Conservation (phyloP, 257 asterid genomes). For the Lycium barbarum region DNA sequence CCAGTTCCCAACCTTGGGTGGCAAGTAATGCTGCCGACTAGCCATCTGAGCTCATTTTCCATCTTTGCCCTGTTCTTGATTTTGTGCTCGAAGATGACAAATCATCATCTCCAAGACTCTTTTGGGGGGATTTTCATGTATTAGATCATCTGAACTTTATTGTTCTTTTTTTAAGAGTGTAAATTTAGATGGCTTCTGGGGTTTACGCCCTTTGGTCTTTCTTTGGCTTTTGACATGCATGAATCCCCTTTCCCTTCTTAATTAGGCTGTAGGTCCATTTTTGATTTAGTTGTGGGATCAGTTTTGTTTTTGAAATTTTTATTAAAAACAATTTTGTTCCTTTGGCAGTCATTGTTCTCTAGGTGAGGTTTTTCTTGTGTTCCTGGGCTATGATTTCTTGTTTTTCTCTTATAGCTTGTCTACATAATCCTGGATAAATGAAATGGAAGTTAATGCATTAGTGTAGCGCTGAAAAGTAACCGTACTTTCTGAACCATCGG, state of each 20-base stretch:
- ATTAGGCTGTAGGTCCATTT: constrained; percentile 28
- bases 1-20: constrained; percentile 51
- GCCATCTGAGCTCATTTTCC: constrained; percentile 26
- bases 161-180: constrained; percentile 40
- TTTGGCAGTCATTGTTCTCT: neutral
- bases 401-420: neutral
- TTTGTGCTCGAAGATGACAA: constrained; percentile 11
- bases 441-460: neutral
- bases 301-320: constrained; percentile 45
- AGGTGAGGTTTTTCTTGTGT: neutral
- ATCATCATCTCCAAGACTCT: neutral
- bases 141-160: constrained; percentile 26
- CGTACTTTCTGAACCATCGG: neutral
- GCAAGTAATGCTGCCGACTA: constrained; percentile 34
- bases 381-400: neutral
- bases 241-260: constrained; percentile 26
- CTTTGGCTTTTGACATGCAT: constrained; percentile 33
- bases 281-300: constrained; percentile 41
- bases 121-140: constrained; percentile 23
- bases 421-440: neutral
- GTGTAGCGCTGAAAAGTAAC: neutral
- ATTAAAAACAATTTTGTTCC: constrained; percentile 42
- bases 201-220: constrained; percentile 28
- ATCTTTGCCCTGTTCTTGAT: neutral
- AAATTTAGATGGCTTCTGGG: constrained; percentile 44